These are phyloP conservation scores for Puccinellia tenuiflora DNA, from an alignment of 176 grass and related monocot species.

Conservation along the genomic window DNA sequence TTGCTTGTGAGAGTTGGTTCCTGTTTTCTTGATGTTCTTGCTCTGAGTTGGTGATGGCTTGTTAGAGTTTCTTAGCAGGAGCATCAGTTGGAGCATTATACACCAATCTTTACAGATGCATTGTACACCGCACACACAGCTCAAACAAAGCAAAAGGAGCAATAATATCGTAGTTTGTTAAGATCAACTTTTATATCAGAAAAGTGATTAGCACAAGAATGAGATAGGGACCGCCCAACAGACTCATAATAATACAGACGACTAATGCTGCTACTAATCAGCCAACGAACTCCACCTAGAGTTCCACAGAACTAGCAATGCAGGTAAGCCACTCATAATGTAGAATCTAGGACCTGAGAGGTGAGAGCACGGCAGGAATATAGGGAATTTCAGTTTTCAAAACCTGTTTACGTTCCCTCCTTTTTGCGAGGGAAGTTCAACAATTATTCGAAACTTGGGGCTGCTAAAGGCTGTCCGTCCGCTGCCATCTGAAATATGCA, in stretches of 20 bases:
- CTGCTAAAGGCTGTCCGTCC: neutral
- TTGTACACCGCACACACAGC: conserved; percentile 19
- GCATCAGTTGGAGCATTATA: conserved; percentile 7
- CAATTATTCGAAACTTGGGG: conserved; percentile 18
- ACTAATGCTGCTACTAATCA: conserved; percentile 10
- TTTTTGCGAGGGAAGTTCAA: neutral
- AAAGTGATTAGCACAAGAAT: conserved; percentile 25
- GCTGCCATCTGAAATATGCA: conserved; percentile 22
- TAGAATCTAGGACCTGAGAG: neutral
- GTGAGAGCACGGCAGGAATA: neutral
- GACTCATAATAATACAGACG: conserved; percentile 32
- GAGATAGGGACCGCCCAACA: conserved; percentile 41
- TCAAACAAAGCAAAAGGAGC: neutral
- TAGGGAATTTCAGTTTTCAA: neutral
- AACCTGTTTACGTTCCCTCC: neutral
- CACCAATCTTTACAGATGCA: conserved; percentile 40
- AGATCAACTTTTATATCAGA: conserved; percentile 30
- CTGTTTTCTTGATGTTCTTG: neutral
- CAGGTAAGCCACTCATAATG: neutral
- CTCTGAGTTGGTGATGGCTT: neutral
- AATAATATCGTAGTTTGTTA: conserved; percentile 31
- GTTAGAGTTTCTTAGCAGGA: conserved; percentile 18
- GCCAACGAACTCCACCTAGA: conserved; percentile 30
- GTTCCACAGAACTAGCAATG: neutral
- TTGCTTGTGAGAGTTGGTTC: neutral